Percentiles rank a stretch among this genome's conserved stretches.
Evolutionary conservation across 768 basidiomycete species (phyloP).

Genomic region (Heimioporus sp.): DNA sequence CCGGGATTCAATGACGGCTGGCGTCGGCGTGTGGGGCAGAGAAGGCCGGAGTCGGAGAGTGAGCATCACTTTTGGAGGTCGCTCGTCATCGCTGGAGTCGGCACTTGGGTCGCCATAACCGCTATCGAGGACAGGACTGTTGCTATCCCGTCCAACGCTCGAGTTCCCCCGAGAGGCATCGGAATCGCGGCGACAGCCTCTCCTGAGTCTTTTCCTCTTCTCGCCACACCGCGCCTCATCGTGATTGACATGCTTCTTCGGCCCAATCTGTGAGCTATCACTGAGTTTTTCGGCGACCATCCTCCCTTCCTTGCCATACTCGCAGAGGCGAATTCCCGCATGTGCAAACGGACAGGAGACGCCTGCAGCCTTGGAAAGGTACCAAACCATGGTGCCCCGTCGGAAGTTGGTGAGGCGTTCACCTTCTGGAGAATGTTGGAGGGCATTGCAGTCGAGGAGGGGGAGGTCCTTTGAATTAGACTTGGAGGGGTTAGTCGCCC

Average conservation of each 20-base stretch:
- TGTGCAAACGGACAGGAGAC: constrained; percentile 73
- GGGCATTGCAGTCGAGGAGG: constrained; percentile 26
- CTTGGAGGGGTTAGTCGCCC: constrained; percentile 48
- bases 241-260: constrained; percentile 41
- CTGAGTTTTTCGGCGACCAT: constrained; percentile 21
- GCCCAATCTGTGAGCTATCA: constrained; percentile 33
- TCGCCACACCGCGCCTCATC: constrained; percentile 42
- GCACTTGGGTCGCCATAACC: constrained; percentile 22
- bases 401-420: constrained; percentile 67
- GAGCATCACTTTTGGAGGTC: constrained; percentile 65
- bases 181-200: constrained; percentile 29
- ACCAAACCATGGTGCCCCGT: constrained; percentile 80
- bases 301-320: constrained; percentile 57
- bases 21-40: constrained; percentile 22
- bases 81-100: constrained; percentile 33
- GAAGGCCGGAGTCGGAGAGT: constrained; percentile 57
- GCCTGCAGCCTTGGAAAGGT: constrained; percentile 72
- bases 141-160: constrained; percentile 9
- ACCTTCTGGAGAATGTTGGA: constrained; percentile 12
- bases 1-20: constrained; percentile 6
- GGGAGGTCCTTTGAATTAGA: constrained; percentile 11
- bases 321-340: constrained; percentile 69
- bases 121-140: constrained; percentile 26
- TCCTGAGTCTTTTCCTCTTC: constrained; percentile 42
- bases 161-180: constrained; percentile 11